These are phyloP conservation scores for Phaffomyces antillensis DNA, from an alignment of 805 yeast genomes.

Conservation along the genomic window DNA sequence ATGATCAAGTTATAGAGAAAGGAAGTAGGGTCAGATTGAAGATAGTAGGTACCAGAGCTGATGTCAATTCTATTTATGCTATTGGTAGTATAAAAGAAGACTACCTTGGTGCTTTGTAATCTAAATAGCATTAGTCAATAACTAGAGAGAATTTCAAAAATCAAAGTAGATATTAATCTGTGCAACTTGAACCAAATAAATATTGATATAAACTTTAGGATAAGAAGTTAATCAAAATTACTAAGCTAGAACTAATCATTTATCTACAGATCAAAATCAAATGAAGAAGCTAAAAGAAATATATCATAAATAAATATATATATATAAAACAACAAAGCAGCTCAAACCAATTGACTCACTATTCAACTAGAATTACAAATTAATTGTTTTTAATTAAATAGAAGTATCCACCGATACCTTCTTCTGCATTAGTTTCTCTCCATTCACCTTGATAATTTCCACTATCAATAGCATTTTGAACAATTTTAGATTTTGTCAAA, in stretches of 20 bases:
- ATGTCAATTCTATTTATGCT: constrained; percentile 94
- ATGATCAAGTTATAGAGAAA: constrained; percentile 91
- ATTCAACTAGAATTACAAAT: neutral
- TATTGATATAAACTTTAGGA: no score
- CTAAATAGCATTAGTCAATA: constrained; percentile 1
- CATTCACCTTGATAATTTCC: constrained; percentile 31
- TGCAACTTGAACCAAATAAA: neutral
- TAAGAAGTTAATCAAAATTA: neutral
- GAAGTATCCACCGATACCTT: constrained; percentile 29
- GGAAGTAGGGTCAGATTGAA: constrained; percentile 91
- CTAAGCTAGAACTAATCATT: no score
- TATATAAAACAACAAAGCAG: no score
- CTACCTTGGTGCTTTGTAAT: constrained; percentile 75
- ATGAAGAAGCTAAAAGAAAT: no score
- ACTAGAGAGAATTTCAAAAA: neutral
- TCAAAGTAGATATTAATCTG: neutral
- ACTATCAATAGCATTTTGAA: constrained; percentile 28
- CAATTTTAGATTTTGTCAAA: constrained; percentile 31
- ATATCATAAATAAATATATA: no score
- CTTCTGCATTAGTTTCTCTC: constrained; percentile 25
- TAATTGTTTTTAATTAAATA: constrained; percentile 5
- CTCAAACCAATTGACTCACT: neutral
- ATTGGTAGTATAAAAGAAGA: constrained; percentile 98
- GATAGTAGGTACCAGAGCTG: constrained; percentile 95
- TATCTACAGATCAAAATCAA: no score